Evolutionary conservation across 1,284 basidiomycete genomes (phyloP), one percentile per base, ranked within the genome.

Genomic region (Grifola frondosa): DNA sequence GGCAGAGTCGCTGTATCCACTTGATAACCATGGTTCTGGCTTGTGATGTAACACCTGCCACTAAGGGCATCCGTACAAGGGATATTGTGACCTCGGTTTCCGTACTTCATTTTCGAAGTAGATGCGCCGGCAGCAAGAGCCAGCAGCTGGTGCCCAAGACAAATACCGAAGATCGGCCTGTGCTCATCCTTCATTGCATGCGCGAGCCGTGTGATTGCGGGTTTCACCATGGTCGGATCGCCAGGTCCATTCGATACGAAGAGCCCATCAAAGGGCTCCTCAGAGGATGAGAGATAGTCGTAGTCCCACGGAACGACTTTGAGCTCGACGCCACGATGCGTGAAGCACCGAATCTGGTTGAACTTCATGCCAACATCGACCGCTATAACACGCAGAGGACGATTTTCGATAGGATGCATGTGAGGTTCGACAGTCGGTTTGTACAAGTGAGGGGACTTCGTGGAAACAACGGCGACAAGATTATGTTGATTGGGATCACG

Each of bases 291-390:
- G 33, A 90, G 71, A 64, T 97, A 92, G 69, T 99, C 88, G 65
- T 97, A 89, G 65, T 99, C 79, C 94, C 95, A 99, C 29, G 97
- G 96, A 4, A 99, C 91, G 41, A 97, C 93, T 70, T 97, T 97
- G 64, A 99, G 76, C 67, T 99, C 93, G 39, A 98, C 82, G 41
- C 97, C 96, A 35, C 97, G 89, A 41, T 84, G 78, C 39, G 83
- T 86, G 72, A 99, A 97, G 75, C 96, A 99, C 34, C 97, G 83
- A 57, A 99, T 96, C 69, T 99, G 97, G 71, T 99, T 99, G 73
- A 88, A 96, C 72, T 99, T 99, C 91, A 99, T 98, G 31, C 97
- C 97, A 42, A 99, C 95, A 66, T 99, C 97, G 44, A 99, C 73
- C 5, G 92, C 92, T 17, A 99, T 62, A 37, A 99, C 80, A 50